A percentile compares a stretch with the other conserved stretches of the same genome.
Conservation (phyloP, 116 monocot genomes). For the Phalaenopsis hybrid region DNA sequence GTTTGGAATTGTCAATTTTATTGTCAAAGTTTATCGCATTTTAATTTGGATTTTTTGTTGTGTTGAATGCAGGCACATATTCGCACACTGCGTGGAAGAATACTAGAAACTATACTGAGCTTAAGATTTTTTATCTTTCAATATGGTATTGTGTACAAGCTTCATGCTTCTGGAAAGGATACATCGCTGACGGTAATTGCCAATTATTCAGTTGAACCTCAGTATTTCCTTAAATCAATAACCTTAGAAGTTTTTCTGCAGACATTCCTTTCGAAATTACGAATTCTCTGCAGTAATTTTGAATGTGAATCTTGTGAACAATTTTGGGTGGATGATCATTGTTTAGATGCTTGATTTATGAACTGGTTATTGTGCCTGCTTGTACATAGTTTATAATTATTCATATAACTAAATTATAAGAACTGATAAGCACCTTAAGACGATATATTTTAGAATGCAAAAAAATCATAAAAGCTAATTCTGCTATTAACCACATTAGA, state of each 20-base stretch:
- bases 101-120: conserved; percentile 80
- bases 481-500: too few relatives aligned
- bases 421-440: background rate
- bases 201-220: background rate
- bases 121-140: conserved; percentile 93
- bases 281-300: background rate
- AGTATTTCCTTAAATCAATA: background rate
- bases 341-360: background rate
- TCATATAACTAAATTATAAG: background rate
- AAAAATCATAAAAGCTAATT: background rate
- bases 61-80: conserved; percentile 62
- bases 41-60: background rate
- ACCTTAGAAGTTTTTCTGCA: background rate
- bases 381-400: background rate
- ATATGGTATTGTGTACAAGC: conserved; percentile 90
- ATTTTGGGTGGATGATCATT: background rate
- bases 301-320: background rate
- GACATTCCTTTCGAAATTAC: background rate
- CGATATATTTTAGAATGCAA: background rate
- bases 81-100: conserved; percentile 74
- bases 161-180: conserved; percentile 45
- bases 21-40: background rate
- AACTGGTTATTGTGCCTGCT: background rate
- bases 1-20: background rate
- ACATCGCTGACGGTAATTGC: conserved; percentile 58